These are phyloP conservation scores for Penicillium sumatraense DNA, from an alignment of 2,329 filamentous ascomycete species.

Conservation along the genomic window DNA sequence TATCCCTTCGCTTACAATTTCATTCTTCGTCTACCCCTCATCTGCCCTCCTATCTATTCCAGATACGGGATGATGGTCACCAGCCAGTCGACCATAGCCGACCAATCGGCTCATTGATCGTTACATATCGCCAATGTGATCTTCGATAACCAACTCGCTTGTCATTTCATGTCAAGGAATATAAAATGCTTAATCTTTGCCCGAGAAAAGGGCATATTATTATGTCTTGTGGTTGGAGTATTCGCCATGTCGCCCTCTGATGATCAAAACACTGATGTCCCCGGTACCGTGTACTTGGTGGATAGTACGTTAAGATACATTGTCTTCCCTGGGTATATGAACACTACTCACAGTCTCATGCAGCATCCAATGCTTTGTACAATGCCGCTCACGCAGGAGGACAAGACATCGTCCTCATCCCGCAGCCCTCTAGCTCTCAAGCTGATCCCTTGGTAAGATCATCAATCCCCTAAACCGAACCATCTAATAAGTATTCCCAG, in stretches of 20 bases:
- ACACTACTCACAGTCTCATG: background rate
- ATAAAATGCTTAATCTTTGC: background rate
- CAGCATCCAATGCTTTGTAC: slow-evolving; percentile 20
- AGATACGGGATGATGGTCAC: background rate
- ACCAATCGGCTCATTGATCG: slow-evolving; percentile 4
- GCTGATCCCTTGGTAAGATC: slow-evolving; percentile 34
- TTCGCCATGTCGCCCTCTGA: slow-evolving; percentile 23
- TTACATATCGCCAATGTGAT: too few species aligned
- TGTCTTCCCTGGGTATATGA: too few species aligned
- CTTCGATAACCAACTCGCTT: background rate
- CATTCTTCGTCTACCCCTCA: slow-evolving; percentile 11
- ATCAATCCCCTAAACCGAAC: background rate
- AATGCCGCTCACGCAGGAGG: slow-evolving; percentile 29
- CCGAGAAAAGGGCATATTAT: background rate
- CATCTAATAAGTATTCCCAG: slow-evolving; percentile 11
- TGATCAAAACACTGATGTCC: slow-evolving; percentile 32
- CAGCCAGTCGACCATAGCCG: slow-evolving; percentile 3
- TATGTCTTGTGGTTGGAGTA: too few species aligned
- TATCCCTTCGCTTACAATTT: slow-evolving; percentile 25
- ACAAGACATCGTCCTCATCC: slow-evolving; percentile 39
- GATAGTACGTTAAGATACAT: slow-evolving; percentile 25
- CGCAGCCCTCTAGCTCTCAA: slow-evolving; percentile 35
- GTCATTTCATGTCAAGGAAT: background rate
- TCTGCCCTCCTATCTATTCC: slow-evolving; percentile 7
- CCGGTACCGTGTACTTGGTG: slow-evolving; percentile 40